These are phyloP conservation scores for Emergomyces pasteurianus DNA, from an alignment of 2,329 filamentous ascomycete genomes.

Conservation along the genomic window DNA sequence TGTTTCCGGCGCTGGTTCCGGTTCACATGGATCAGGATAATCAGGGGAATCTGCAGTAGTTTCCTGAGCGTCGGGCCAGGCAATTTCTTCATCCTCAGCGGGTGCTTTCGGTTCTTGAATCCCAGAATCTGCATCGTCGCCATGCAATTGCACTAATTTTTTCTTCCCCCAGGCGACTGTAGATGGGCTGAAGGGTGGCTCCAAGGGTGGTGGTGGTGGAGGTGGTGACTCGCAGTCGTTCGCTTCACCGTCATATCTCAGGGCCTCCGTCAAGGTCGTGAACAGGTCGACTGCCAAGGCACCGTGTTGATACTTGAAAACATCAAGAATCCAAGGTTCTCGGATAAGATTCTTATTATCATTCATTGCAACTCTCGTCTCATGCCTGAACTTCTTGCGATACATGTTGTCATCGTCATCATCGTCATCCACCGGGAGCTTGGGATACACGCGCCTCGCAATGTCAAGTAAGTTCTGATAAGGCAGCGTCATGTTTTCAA, in stretches of 20 bases:
- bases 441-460: background rate
- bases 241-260: background rate
- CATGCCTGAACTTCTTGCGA: background rate
- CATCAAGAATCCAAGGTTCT: background rate
- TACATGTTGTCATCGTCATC: background rate
- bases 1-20: background rate
- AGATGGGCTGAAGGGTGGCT: background rate
- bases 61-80: background rate
- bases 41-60: background rate
- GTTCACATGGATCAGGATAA: background rate
- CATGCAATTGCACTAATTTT: background rate
- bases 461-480: background rate
- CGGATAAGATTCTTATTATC: background rate
- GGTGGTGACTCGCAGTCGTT: background rate
- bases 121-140: background rate
- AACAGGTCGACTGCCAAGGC: background rate
- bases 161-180: background rate
- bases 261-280: background rate
- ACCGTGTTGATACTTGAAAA: background rate
- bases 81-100: background rate
- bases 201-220: background rate
- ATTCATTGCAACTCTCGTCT: background rate
- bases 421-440: background rate
- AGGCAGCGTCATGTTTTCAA: background rate
- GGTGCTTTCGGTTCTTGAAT: background rate